Percentiles rank a stretch among this genome's conserved stretches.
These are phyloP conservation scores for Colletotrichum navitas DNA, from an alignment of 2,329 filamentous ascomycete species.

Conservation along the genomic window DNA sequence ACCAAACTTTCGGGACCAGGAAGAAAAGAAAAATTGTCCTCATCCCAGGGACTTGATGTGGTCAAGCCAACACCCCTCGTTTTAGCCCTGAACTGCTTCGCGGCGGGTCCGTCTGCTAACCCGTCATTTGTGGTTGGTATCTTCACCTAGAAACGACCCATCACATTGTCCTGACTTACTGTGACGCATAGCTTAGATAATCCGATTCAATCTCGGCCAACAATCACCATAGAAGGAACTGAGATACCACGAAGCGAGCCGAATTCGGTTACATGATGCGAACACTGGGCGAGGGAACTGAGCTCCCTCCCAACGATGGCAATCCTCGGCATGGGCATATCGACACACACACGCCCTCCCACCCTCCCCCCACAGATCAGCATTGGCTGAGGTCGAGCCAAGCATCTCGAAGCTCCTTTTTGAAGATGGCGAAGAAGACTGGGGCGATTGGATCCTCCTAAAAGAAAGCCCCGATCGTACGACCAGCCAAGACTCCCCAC, in stretches of 20 bases:
- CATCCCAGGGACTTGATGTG: neutral
- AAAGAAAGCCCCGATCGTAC: neutral
- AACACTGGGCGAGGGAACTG: neutral
- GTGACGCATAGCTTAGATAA: neutral
- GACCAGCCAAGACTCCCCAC: neutral
- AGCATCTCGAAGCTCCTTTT: conserved; percentile 2
- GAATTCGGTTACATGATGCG: conserved; percentile 8
- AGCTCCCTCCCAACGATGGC: neutral
- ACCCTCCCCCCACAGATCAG: neutral
- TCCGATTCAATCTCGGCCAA: neutral
- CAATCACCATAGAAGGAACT: conserved; percentile 14
- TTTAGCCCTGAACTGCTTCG: neutral
- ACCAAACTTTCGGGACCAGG: conserved; percentile 7
- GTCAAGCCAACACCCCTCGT: neutral
- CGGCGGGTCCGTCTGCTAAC: neutral
- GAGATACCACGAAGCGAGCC: conserved; percentile 1
- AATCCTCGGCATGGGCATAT: neutral
- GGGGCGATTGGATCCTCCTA: neutral
- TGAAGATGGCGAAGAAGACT: conserved; percentile 4
- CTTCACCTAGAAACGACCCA: conserved; percentile 16
- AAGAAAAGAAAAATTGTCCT: conserved; percentile 14
- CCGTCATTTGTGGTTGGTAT: neutral
- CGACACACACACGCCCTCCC: neutral
- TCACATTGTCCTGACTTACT: conserved; percentile 31
- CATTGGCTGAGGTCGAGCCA: neutral